Percentiles rank a stretch among this genome's conserved stretches.
These are phyloP conservation scores for Sechiopsis laciniata DNA, from an alignment of 306 rosid genomes.

Conservation along the genomic window DNA sequence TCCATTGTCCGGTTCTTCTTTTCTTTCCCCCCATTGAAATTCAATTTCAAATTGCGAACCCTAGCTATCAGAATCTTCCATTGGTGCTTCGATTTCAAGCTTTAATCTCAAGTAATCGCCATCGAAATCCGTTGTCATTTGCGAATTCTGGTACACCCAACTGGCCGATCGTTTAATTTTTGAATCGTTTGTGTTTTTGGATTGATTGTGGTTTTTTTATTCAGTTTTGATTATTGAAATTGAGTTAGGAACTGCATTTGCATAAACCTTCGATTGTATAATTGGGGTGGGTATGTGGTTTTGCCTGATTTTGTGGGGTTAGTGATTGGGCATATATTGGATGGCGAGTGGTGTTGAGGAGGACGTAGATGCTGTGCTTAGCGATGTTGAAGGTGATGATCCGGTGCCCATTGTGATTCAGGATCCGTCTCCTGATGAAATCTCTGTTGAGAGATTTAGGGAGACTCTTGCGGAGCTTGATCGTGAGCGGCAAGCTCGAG, in stretches of 20 bases:
- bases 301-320: constrained; percentile 28
- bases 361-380: constrained; percentile 77
- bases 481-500: constrained; percentile 72
- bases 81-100: not conserved
- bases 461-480: constrained; percentile 78
- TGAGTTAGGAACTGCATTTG: not conserved
- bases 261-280: not conserved
- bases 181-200: not conserved
- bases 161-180: not conserved
- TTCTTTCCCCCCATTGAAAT: not conserved
- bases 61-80: not conserved
- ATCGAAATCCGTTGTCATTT: not conserved
- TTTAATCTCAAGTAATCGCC: constrained; percentile 6
- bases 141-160: not conserved
- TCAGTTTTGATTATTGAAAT: not conserved
- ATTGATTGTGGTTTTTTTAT: too few relatives aligned
- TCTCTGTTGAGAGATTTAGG: constrained; percentile 50
- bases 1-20: not conserved
- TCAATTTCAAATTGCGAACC: not conserved
- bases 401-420: constrained; percentile 37
- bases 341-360: constrained; percentile 64
- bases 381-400: constrained; percentile 84
- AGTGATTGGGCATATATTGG: constrained; percentile 19
- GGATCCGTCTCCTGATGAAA: constrained; percentile 42
- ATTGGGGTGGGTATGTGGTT: constrained; percentile 13